Percentiles rank a stretch among this genome's conserved stretches.
Conservation (phyloP, 202 grass and related monocot species). For the Schoenoplectus tabernaemontani region DNA sequence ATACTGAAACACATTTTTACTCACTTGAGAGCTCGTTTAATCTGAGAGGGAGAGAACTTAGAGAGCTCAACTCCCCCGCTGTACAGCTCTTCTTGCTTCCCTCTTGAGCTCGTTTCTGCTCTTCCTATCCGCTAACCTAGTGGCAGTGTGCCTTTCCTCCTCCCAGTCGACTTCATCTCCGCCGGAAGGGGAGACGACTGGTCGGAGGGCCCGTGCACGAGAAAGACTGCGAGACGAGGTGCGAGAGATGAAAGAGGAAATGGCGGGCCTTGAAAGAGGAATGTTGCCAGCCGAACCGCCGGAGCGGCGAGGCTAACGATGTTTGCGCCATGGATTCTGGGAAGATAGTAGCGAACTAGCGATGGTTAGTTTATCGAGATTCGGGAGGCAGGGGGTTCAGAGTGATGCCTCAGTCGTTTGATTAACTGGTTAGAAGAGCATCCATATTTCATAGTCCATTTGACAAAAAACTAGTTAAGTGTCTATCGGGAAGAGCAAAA, state of each 20-base stretch:
- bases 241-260: constrained; percentile 35
- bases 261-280: constrained; percentile 18
- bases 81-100: constrained; percentile 64
- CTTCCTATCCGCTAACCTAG: constrained; percentile 28
- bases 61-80: constrained; percentile 84
- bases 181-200: constrained; percentile 23
- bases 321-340: constrained; percentile 42
- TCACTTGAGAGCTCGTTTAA: constrained; percentile 68
- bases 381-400: too few species aligned
- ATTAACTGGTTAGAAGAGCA: background rate
- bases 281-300: constrained; percentile 28
- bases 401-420: too few species aligned
- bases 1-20: background rate
- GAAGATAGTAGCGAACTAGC: background rate
- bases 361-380: background rate
- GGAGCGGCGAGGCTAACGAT: constrained; percentile 26
- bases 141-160: background rate
- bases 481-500: too few species aligned
- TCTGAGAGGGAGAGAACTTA: constrained; percentile 55
- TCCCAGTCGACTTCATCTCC: constrained; percentile 30
- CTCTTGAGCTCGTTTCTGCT: constrained; percentile 82
- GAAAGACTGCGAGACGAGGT: background rate
- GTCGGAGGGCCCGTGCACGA: constrained; percentile 25
- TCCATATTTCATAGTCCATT: too few species aligned
- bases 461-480: too few species aligned